Evolutionary conservation across 495 filamentous ascomycete species (phyloP), one percentile per base, ranked within the genome.

Genomic region (Penicillium tannophilum): DNA sequence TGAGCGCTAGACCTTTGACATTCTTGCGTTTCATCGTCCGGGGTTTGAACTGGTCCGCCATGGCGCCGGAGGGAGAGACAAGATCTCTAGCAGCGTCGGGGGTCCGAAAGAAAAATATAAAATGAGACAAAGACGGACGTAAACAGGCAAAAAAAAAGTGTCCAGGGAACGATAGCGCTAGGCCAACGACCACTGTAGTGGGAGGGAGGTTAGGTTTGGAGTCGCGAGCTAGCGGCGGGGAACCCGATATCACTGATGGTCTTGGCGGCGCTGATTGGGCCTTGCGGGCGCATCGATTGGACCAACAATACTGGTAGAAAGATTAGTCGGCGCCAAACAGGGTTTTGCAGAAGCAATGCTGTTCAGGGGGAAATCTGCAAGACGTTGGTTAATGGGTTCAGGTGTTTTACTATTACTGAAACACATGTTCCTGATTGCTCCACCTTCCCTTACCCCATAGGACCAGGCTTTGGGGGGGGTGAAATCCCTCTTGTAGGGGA

Each of bases 1-100:
- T 88, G 64, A 98, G 76, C 52, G 89, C 90, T 17, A 98, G 86
- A n/a, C 93, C 94, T 73, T 96, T 98, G 72, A 93, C 85, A 71
- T 97, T 98, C 83, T 97, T 97, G 77, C 93, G 88, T 85, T 96
- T 97, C 83, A 98, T 84, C 50, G 95, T 92, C 77, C 90, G 88
- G 67, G 88, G 85, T 67, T 93, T 88, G 70, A 97, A 95, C 66
- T 79, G 74, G 74, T 95, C 93, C 62, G 89, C 81, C 92, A 96
- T 96, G 77, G 67, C 64, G 54, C 46, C 72, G 26, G 26, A 17
- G 14, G 17, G 44, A 7, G 44, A 19, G 45, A 36, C 56, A 60
- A 36, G 47, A 31, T 48, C 54, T 56, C 54, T 56, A 36, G 9
- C 41, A 46, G 30, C 7, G 23, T 41, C 31, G 12, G 33, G 10